A percentile compares a stretch with the other conserved stretches of the same genome.
Evolutionary conservation across 1,139 yeast species (phyloP).

Genomic region (Taiozyma sp.): DNA sequence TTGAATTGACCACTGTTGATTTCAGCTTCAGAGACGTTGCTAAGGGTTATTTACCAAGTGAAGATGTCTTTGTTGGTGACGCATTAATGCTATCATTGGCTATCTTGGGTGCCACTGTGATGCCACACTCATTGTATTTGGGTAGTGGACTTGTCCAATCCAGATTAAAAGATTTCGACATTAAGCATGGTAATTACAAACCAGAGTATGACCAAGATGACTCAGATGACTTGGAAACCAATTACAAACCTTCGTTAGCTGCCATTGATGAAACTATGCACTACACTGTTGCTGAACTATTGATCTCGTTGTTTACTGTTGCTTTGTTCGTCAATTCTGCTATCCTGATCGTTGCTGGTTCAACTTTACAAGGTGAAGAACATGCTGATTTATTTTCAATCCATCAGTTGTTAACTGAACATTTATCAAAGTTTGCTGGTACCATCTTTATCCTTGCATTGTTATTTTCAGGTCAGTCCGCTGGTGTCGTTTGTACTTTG

Average conservation of each 20-base stretch:
- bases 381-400: slow-evolving; percentile 76
- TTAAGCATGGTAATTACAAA: slow-evolving; percentile 38
- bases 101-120: slow-evolving; percentile 75
- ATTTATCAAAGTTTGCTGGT: slow-evolving; percentile 67
- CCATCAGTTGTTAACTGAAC: slow-evolving; percentile 52
- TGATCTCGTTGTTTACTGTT: slow-evolving; percentile 58
- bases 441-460: slow-evolving; percentile 67
- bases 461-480: slow-evolving; percentile 73
- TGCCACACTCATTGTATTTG: slow-evolving; percentile 75
- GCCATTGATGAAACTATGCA: slow-evolving; percentile 63
- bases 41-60: slow-evolving; percentile 57
- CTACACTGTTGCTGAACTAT: slow-evolving; percentile 61
- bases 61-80: slow-evolving; percentile 47
- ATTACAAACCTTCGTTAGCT: slow-evolving; percentile 57
- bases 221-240: slow-evolving; percentile 23
- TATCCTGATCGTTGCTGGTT: slow-evolving; percentile 68
- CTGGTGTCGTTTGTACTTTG: slow-evolving; percentile 78
- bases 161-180: slow-evolving; percentile 59
- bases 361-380: slow-evolving; percentile 50
- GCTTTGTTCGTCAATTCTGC: slow-evolving; percentile 75
- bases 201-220: slow-evolving; percentile 23
- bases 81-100: slow-evolving; percentile 67
- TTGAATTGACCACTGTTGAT: slow-evolving; percentile 51
- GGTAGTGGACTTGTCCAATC: slow-evolving; percentile 78
- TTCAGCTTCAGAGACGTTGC: slow-evolving; percentile 34